A percentile compares a stretch with the other conserved stretches of the same genome.
Conservation (phyloP, 2,329 filamentous ascomycete genomes). For the Monosporascus sp. region DNA sequence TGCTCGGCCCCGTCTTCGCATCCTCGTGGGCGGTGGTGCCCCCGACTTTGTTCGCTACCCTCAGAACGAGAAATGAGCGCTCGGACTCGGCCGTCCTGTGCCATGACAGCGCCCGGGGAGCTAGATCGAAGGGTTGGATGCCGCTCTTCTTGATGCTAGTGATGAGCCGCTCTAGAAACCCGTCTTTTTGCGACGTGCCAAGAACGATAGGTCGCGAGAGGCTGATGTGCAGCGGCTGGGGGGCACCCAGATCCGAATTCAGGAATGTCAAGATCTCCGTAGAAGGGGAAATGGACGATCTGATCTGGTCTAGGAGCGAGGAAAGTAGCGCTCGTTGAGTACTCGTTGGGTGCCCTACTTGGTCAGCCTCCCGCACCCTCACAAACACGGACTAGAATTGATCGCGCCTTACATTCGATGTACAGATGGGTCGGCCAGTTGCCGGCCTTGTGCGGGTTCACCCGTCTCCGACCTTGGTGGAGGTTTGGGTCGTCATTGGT, state of each 20-base stretch:
- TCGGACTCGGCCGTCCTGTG: constrained; percentile 50
- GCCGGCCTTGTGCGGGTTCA: constrained; percentile 77
- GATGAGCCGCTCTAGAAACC: constrained; percentile 56
- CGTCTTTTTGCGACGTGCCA: constrained; percentile 62
- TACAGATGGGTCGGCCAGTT: constrained; percentile 94
- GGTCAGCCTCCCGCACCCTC: neutral
- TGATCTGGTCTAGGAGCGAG: constrained; percentile 34
- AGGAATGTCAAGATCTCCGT: constrained; percentile 58
- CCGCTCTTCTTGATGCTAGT: constrained; percentile 27
- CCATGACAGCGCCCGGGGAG: constrained; percentile 37
- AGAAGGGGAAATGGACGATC: constrained; percentile 21
- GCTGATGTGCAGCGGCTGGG: constrained; percentile 82
- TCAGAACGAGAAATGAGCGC: constrained; percentile 81
- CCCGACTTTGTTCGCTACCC: constrained; percentile 36
- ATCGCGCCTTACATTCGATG: constrained; percentile 69
- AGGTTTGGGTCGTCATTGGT: constrained; percentile 76
- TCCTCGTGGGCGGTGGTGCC: constrained; percentile 6
- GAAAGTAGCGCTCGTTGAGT: constrained; percentile 43
- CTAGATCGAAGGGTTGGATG: constrained; percentile 36
- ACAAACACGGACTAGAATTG: neutral
- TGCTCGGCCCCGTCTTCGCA: constrained; percentile 11
- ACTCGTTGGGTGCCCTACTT: constrained; percentile 21
- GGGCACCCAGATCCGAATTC: constrained; percentile 69
- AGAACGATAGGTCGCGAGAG: constrained; percentile 78
- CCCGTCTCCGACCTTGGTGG: constrained; percentile 78